Base-by-base conservation (phyloP, 306 rosid species). In the Vigna reflexopilosa region DNA sequence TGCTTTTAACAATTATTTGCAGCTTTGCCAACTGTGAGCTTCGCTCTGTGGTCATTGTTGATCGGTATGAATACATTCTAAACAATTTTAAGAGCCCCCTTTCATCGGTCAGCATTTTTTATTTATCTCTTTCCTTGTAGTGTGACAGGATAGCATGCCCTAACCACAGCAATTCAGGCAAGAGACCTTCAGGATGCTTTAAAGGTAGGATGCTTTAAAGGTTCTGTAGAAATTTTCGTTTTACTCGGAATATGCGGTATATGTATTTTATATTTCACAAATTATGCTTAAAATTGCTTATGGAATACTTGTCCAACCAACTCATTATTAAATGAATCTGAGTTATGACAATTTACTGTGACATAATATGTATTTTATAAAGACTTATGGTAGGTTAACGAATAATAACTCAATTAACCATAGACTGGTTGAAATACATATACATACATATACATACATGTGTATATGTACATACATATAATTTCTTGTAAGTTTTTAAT, bases 11-110 rank as follows among this genome's bases (percentile, higher is more conserved):
- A 80, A 19, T 76, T 28, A 77, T 76, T 87, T 89, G 88, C 91
- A 91, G 96, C 81, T 91, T 89, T 72, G 78, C 89, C 11, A 91
- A 91, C 70, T 91, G 96, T 5, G 96, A 89, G 85, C 91, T 89
- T 81, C 91, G 96, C 52, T 87, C 96, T 24, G 78, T 91, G 85
- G 84, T 87, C 83, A 79, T 89, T 15, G 90, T 86, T 32, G 88
- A 91, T 74, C 77, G 90, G 93, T 91, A n/a, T 20, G 64, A 64
- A 19, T 66, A 64, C 66, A 79, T 75, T 54, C 49, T 51, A 47
- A 38, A 14, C 65, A 67, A 12, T 48, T 61, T 66, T 28, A 17
- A 44, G 54, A 15, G 16, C 54, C 59, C 48, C 16, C 66, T 16
- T 45, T 40, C 51, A 22, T 19, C 20, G 8, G 22, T 54, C 52